phyloP scores from a whole-genome alignment of 257 asterid genomes.

The Solanum pinnatisectum region DNA sequence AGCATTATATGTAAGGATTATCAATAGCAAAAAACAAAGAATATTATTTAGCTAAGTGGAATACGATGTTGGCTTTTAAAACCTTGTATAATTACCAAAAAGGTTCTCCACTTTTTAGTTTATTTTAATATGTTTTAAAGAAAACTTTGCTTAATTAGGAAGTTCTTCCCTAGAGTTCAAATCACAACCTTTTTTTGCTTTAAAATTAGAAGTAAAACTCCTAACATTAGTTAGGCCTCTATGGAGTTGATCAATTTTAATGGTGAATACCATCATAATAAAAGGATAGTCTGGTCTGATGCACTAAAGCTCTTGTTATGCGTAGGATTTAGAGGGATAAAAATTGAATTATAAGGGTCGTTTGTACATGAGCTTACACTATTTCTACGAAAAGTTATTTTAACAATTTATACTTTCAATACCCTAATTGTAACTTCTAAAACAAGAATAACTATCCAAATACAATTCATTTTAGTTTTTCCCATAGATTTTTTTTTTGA shows the following conservation, averaged over 20 bases:
- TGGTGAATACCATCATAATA: background rate
- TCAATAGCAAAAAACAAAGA: background rate
- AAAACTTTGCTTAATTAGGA: background rate
- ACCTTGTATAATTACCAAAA: background rate
- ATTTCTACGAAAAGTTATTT: too few species aligned
- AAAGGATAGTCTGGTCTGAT: too few species aligned
- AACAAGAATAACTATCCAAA: background rate
- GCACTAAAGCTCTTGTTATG: too few species aligned
- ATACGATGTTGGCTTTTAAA: background rate
- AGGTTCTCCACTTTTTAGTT: background rate
- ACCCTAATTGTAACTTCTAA: background rate
- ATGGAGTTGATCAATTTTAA: background rate
- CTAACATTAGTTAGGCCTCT: background rate
- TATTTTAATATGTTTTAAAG: background rate
- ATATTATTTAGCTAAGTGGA: background rate
- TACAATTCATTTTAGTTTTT: background rate
- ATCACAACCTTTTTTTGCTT: background rate
- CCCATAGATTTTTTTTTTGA: too few species aligned
- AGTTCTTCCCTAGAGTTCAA: background rate
- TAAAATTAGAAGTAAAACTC: background rate
- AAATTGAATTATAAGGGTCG: too few species aligned
- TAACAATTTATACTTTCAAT: background rate
- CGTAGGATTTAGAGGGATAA: too few species aligned
- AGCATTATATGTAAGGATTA: background rate
- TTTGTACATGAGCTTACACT: rapidly evolving